These are phyloP conservation scores for Malassezia yamatoensis DNA, from an alignment of 1,284 basidiomycete genomes.

Conservation along the genomic window DNA sequence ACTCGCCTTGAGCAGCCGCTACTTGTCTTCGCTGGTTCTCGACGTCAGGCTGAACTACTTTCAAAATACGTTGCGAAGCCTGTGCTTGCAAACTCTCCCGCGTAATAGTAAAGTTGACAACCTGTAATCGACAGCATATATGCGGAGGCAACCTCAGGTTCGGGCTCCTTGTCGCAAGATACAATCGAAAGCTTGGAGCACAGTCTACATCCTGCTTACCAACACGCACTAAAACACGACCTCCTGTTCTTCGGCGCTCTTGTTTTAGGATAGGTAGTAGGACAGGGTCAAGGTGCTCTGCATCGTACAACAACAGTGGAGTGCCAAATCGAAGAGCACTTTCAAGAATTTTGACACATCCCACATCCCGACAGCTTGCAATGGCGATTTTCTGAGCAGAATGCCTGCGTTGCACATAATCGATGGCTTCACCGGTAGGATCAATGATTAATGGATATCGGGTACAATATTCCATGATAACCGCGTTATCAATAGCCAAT, in stretches of 20 bases:
- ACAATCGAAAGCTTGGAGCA: slow-evolving; percentile 91
- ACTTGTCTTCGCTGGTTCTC: slow-evolving; percentile 95
- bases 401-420: slow-evolving; percentile 88
- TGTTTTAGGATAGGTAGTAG: slow-evolving; percentile 95
- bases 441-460: slow-evolving; percentile 97
- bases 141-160: slow-evolving; percentile 96
- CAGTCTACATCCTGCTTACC: slow-evolving; percentile 99
- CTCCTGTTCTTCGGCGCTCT: slow-evolving; percentile 76
- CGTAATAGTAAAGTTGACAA: slow-evolving; percentile 99
- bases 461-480: slow-evolving; percentile 90
- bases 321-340: slow-evolving; percentile 98
- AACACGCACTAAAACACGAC: slow-evolving; percentile 89
- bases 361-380: slow-evolving; percentile 95
- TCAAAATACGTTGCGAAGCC: slow-evolving; percentile 90
- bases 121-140: slow-evolving; percentile 95
- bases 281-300: slow-evolving; percentile 94
- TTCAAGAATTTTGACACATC: slow-evolving; percentile 95
- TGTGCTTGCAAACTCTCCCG: slow-evolving; percentile 95
- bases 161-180: slow-evolving; percentile 91
- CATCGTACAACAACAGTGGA: slow-evolving; percentile 91
- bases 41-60: slow-evolving; percentile 90
- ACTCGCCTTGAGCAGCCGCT: slow-evolving; percentile 97
- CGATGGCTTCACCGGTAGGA: slow-evolving; percentile 94
- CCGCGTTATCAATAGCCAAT: slow-evolving; percentile 92
- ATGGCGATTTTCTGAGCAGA: slow-evolving; percentile 92